Percentiles rank a stretch among this genome's conserved stretches.
Evolutionary conservation across 176 grass and related monocot species (phyloP).

Genomic region (Dendrocalamus sinicus): DNA sequence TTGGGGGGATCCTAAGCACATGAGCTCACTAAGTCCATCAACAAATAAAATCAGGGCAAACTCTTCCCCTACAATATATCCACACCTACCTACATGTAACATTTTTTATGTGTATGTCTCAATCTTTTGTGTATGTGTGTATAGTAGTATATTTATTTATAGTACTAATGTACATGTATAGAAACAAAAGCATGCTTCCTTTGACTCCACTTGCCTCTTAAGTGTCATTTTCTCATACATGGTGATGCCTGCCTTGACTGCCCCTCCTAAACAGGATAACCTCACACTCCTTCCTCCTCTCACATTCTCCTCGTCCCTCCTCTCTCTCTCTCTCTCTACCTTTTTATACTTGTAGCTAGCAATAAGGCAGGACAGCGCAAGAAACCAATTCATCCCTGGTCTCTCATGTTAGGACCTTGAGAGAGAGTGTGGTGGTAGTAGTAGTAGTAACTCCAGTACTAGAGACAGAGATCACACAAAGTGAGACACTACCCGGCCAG

Average conservation of each 20-base stretch:
- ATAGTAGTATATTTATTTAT: not conserved
- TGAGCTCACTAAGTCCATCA: conserved; percentile 46
- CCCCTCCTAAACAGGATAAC: conserved; percentile 44
- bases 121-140: not conserved
- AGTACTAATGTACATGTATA: conserved; percentile 21
- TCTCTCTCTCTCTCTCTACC: conserved; percentile 34
- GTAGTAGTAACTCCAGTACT: conserved; percentile 49
- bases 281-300: conserved; percentile 30
- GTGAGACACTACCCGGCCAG: conserved; percentile 42
- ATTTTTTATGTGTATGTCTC: not conserved
- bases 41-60: conserved; percentile 44
- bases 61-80: conserved; percentile 33
- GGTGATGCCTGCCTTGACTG: not conserved
- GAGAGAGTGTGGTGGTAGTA: not conserved
- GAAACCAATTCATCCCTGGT: conserved; percentile 72
- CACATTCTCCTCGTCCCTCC: not conserved
- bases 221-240: conserved; percentile 87
- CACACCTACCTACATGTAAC: not conserved
- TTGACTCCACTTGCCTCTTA: conserved; percentile 50
- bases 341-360: conserved; percentile 60
- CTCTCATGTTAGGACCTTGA: conserved; percentile 32
- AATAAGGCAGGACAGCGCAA: conserved; percentile 67
- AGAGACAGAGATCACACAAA: conserved; percentile 49
- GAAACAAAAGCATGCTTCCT: conserved; percentile 55
- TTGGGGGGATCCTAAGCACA: conserved; percentile 78